A percentile compares a stretch with the other conserved stretches of the same genome.
These are phyloP conservation scores for Geotrichum carabidarum DNA, from an alignment of 1,139 yeast genomes.

Conservation along the genomic window DNA sequence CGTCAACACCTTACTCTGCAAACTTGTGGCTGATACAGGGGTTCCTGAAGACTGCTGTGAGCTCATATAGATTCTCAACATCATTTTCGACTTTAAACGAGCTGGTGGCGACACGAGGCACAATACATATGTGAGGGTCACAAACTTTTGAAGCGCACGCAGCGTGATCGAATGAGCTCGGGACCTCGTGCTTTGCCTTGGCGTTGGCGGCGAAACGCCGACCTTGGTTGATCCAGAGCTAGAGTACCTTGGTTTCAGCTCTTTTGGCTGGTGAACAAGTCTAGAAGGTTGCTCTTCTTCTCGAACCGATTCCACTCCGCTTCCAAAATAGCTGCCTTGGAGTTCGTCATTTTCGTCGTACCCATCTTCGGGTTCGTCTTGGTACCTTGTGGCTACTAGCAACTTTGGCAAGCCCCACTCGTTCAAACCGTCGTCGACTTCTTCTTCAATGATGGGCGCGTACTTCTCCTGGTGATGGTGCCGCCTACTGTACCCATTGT, in stretches of 20 bases:
- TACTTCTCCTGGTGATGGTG: neutral
- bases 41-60: too few species aligned
- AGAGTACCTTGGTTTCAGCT: too few species aligned
- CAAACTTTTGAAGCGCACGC: neutral
- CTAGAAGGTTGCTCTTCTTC: too few species aligned
- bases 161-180: neutral
- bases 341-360: too few species aligned
- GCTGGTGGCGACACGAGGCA: neutral
- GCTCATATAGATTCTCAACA: neutral
- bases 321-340: too few species aligned
- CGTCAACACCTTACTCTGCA: neutral
- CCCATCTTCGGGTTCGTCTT: conserved; percentile 7
- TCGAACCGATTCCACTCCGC: too few species aligned
- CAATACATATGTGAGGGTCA: neutral
- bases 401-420: conserved; percentile 29
- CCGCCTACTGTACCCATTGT: too few species aligned
- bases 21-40: too few species aligned
- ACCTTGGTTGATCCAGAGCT: too few species aligned
- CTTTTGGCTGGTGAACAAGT: too few species aligned
- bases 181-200: neutral
- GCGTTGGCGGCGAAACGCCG: too few species aligned
- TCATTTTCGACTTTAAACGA: neutral
- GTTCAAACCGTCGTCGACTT: conserved; percentile 27
- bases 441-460: neutral
- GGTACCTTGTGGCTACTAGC: conserved; percentile 18